Conservation (phyloP, 768 basidiomycete genomes). For the Suillus spraguei region DNA sequence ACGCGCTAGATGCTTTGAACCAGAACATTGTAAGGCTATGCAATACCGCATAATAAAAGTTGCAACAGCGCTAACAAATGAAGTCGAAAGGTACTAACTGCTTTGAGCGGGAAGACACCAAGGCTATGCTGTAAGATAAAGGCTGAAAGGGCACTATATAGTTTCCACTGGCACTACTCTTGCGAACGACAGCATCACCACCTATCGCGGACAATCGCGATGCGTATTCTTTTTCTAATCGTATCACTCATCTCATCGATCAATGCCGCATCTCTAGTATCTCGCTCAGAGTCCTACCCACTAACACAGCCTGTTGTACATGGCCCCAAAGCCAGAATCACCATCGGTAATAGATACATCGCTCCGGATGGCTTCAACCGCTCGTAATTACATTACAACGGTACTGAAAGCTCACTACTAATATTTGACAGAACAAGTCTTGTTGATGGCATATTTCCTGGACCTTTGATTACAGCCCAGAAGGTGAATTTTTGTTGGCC, state of each 20-base stretch:
- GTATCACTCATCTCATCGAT: conserved; percentile 13
- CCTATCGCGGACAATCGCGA: not conserved
- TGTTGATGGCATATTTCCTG: not conserved
- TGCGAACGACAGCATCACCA: not conserved
- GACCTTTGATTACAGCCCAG: not conserved
- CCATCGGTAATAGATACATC: conserved; percentile 41
- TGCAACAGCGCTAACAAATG: too few species aligned
- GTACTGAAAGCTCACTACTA: not conserved
- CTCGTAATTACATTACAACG: conserved; percentile 32
- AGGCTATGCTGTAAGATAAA: not conserved
- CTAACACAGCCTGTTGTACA: conserved; percentile 14
- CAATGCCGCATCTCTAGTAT: conserved; percentile 21
- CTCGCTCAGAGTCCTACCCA: conserved; percentile 19
- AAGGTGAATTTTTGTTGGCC: not conserved
- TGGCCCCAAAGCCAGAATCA: conserved; percentile 27
- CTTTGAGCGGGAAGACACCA: not conserved
- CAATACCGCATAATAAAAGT: too few species aligned
- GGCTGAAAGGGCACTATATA: not conserved
- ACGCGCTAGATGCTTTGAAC: too few species aligned
- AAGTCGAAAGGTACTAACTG: not conserved
- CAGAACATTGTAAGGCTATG: too few species aligned
- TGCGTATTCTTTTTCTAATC: conserved; percentile 16
- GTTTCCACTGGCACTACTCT: not conserved
- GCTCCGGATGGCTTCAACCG: conserved; percentile 48
- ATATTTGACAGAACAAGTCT: not conserved